Evolutionary conservation across 768 basidiomycete genomes (phyloP).

Genomic region (Xerocomellus intermedius): DNA sequence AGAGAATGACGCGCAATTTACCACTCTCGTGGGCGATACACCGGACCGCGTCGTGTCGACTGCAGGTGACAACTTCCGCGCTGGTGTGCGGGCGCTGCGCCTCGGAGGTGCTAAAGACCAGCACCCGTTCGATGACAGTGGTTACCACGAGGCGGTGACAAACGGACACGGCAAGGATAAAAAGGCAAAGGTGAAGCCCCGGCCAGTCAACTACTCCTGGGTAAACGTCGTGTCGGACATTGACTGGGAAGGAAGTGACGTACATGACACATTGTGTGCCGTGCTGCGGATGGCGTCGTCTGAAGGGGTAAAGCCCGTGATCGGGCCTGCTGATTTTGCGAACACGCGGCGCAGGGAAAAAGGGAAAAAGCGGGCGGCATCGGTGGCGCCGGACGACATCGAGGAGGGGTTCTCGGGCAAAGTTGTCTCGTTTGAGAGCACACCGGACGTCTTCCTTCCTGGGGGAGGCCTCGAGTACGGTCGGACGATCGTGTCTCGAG

Average conservation of each 20-base stretch:
- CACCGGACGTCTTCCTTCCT: constrained; percentile 30
- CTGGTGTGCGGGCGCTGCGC: constrained; percentile 63
- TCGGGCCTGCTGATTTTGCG: constrained; percentile 25
- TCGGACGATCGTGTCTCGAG: constrained; percentile 37
- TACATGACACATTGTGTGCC: constrained; percentile 50
- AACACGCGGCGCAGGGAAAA: constrained; percentile 17
- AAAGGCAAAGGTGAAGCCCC: constrained; percentile 33
- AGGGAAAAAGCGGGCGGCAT: constrained; percentile 26
- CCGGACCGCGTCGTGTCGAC: constrained; percentile 65
- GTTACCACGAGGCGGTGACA: constrained; percentile 23
- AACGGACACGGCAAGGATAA: constrained; percentile 26
- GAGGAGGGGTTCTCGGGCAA: constrained; percentile 25
- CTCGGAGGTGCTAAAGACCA: constrained; percentile 30
- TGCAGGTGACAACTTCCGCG: constrained; percentile 69
- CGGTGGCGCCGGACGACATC: constrained; percentile 11
- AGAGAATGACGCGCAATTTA: constrained; percentile 54
- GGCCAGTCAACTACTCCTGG: constrained; percentile 76
- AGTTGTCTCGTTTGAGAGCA: constrained; percentile 36
- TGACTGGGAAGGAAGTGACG: constrained; percentile 79
- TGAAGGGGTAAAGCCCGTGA: constrained; percentile 30
- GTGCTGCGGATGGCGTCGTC: constrained; percentile 39
- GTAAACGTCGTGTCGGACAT: constrained; percentile 78
- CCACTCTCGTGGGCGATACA: constrained; percentile 74
- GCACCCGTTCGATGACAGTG: constrained; percentile 26
- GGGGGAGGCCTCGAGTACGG: constrained; percentile 32